Conservation (phyloP, 805 yeast species). For the Yarrowia deformans region DNA sequence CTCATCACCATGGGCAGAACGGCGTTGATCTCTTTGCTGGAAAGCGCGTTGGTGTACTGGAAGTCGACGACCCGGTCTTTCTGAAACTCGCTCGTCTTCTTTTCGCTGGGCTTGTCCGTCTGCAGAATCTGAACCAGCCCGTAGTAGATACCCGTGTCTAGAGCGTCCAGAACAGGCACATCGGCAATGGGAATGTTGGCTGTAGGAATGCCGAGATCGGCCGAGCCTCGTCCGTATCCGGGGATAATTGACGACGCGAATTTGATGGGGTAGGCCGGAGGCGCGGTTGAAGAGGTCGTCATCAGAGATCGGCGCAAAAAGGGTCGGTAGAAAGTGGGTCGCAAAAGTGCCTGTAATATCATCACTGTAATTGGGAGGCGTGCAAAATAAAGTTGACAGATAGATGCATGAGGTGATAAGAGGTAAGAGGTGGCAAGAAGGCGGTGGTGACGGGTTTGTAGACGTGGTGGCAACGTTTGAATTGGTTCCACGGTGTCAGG, state of each 20-base stretch:
- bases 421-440: not conserved
- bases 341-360: not conserved
- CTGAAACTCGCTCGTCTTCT: slow-evolving; percentile 37
- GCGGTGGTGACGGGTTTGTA: no score
- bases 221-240: slow-evolving; percentile 96
- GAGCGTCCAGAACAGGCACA: slow-evolving; percentile 45
- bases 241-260: slow-evolving; percentile 55
- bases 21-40: slow-evolving; percentile 53
- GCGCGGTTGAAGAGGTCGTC: not conserved
- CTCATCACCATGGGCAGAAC: slow-evolving; percentile 91
- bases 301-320: not conserved
- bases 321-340: not conserved
- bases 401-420: not conserved
- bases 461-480: no score
- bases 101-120: slow-evolving; percentile 32
- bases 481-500: no score
- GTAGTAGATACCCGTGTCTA: slow-evolving; percentile 83
- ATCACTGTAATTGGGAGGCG: slow-evolving; percentile 5
- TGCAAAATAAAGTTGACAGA: not conserved
- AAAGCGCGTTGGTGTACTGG: slow-evolving; percentile 65
- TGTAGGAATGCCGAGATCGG: slow-evolving; percentile 94
- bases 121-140: slow-evolving; percentile 64
- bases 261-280: slow-evolving; percentile 5
- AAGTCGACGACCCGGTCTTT: slow-evolving; percentile 55
- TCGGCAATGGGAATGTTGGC: slow-evolving; percentile 79